Base-by-base conservation (phyloP, 805 yeast species). In the Wickerhamiella cacticola region DNA sequence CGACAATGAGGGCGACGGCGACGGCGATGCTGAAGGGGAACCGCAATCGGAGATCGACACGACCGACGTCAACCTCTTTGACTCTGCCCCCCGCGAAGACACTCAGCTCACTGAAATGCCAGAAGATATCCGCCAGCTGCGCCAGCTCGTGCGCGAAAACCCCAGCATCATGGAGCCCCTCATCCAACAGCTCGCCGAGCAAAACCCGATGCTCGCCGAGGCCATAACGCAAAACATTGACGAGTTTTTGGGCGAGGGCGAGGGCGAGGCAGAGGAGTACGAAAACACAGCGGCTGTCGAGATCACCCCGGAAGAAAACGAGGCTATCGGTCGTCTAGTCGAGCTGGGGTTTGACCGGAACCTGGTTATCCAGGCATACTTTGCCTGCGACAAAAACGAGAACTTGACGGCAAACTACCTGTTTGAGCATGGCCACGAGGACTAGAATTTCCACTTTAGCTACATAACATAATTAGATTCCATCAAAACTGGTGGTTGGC, bases 341-440 rank as follows among this genome's bases (percentile, higher is more conserved):
- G 96, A 83, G 65, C 72, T 92, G 55, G 98, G 98, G 0, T 92
- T 92, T 59, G 95, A 86, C 55, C 76, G 95, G 56, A 74, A 80
- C 56, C 69, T 82, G 49, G 98, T 84, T 40, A 77, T 87, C 52
- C 95, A 88, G 69, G 95, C 94, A 25, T 92, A 85, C 68, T 80
- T 92, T 73, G 97, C 97, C 36, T 92, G 98, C 66, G 98, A 92
- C 60, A 89, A 87, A 68, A 86, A 92, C 66, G 98, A 92, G 69
- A 96, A 89, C 69, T 75, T 85, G 59, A 87, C 98, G 38, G 98
- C 97, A 19, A 92, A 92, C 68, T 76, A 86, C 60, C 71, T 92
- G 57, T 83, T 92, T 47, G 73, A 68, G 57, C 68, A 69, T 48
- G 71, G 67, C 19, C 26, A 50, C 39, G 59, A 56, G 9, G 52